Conservation (phyloP, 1,284 basidiomycete genomes). For the Irpex rosettiformis region DNA sequence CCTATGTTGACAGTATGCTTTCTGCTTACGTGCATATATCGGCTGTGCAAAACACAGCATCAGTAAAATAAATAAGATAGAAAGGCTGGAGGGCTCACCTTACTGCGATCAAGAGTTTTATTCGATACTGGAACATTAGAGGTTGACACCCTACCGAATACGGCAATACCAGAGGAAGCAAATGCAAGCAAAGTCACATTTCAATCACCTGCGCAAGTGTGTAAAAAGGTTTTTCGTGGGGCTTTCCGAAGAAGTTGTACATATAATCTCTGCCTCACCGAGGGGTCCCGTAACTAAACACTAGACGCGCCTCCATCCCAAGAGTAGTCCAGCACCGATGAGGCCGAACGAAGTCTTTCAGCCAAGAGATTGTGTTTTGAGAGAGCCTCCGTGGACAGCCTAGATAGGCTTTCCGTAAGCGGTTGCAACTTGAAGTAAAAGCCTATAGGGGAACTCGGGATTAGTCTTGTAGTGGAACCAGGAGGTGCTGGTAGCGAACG, state of each 20-base stretch:
- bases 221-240: not conserved
- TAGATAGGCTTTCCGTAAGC: not conserved
- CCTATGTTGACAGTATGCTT: too few relatives aligned
- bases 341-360: not conserved
- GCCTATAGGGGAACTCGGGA: not conserved
- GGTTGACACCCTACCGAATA: too few relatives aligned
- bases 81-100: too few relatives aligned
- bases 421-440: not conserved
- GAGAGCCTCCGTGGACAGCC: not conserved
- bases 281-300: not conserved
- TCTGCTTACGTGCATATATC: too few relatives aligned
- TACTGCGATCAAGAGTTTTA: too few relatives aligned
- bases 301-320: not conserved
- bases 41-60: too few relatives aligned
- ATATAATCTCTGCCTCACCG: not conserved
- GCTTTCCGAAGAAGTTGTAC: too few relatives aligned
- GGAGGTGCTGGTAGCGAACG: not conserved
- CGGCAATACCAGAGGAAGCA: too few relatives aligned
- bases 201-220: not conserved
- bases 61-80: too few relatives aligned
- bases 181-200: too few relatives aligned
- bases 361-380: not conserved
- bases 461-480: not conserved
- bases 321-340: not conserved
- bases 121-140: too few relatives aligned